Percentiles rank a stretch among this genome's conserved stretches.
These are phyloP conservation scores for Hanseniaspora occidentalis DNA, from an alignment of 805 yeast genomes.

Conservation along the genomic window DNA sequence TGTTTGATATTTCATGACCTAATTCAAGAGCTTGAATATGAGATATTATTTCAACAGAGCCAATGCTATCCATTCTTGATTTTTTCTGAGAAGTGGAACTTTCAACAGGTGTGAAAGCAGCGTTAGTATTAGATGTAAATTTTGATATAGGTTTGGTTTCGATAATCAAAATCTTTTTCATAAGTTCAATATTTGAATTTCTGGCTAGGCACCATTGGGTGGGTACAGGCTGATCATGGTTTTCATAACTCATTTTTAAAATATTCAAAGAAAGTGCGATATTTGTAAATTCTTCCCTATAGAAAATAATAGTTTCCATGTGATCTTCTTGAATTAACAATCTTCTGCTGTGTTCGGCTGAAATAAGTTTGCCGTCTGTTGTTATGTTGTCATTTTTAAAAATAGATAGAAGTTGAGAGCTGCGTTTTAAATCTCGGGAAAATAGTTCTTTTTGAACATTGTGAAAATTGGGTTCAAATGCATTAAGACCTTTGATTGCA, in stretches of 20 bases:
- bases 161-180: background rate
- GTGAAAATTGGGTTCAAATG: too few relatives aligned
- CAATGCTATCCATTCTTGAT: slow-evolving; percentile 12
- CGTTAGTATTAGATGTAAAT: background rate
- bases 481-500: too few relatives aligned
- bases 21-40: slow-evolving; percentile 26
- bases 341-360: background rate
- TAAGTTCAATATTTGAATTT: background rate
- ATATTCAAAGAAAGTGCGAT: background rate
- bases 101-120: background rate
- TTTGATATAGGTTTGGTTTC: background rate
- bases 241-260: background rate
- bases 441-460: too few relatives aligned
- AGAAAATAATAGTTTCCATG: background rate
- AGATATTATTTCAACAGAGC: slow-evolving; percentile 34
- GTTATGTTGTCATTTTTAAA: background rate
- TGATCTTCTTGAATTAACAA: background rate
- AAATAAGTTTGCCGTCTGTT: too few relatives aligned
- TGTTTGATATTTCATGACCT: slow-evolving; percentile 29
- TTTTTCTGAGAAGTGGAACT: too few relatives aligned
- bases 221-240: background rate
- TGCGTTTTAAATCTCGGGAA: too few relatives aligned
- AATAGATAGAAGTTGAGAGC: background rate
- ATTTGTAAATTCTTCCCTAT: background rate
- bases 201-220: background rate